Conservation (phyloP, 441 rosid species). For the Rhodomyrtus psidioides region DNA sequence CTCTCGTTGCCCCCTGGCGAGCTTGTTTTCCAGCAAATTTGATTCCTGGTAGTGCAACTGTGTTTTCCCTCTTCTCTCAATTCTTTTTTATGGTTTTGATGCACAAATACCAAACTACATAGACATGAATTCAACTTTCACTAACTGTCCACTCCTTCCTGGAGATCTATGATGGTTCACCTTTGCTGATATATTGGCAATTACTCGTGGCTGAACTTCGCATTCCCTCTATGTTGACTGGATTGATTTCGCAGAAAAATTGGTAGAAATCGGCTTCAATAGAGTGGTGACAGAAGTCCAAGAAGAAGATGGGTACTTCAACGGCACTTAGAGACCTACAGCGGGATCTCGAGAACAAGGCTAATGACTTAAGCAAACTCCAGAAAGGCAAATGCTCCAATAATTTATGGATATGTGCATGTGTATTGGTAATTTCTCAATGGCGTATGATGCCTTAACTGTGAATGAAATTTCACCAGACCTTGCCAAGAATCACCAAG, state of each 20-base stretch:
- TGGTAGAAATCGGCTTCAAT: background rate
- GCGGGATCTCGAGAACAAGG: slow-evolving; percentile 78
- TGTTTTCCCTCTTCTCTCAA: background rate
- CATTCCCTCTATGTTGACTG: background rate
- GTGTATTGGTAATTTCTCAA: background rate
- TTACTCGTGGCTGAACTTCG: background rate
- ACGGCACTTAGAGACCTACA: slow-evolving; percentile 63
- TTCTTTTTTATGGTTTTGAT: background rate
- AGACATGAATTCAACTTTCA: background rate
- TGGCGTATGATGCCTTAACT: background rate
- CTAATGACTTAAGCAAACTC: slow-evolving; percentile 70
- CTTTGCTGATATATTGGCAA: background rate
- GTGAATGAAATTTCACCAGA: slow-evolving; percentile 26
- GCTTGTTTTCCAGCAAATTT: background rate
- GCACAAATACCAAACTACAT: background rate
- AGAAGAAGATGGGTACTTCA: slow-evolving; percentile 44
- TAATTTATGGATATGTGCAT: background rate
- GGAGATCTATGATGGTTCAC: background rate
- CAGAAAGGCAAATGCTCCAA: slow-evolving; percentile 53
- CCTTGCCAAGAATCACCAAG: slow-evolving; percentile 81
- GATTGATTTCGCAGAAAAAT: background rate
- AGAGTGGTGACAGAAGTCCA: background rate
- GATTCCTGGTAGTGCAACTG: background rate
- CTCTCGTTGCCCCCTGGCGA: background rate
- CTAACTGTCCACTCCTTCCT: background rate